Evolutionary conservation across 140 eudicot species (phyloP), one percentile per base, ranked within the genome.

Genomic region (Senecio squalidus): DNA sequence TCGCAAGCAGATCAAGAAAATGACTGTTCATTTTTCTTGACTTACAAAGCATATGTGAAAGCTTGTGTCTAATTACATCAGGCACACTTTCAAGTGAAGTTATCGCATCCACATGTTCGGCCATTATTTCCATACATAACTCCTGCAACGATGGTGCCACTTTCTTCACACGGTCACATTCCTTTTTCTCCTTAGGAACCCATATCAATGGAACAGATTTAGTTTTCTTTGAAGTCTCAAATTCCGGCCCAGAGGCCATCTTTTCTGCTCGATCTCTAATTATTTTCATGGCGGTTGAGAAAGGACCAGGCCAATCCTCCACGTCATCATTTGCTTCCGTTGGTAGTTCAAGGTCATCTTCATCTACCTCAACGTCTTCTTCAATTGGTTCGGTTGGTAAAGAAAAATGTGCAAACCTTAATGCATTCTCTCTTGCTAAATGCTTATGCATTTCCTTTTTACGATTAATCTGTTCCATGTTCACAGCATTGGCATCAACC

Each of bases 271-370:
- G 77, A 43, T 91, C 96, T 66, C 29, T 78, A 24, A 86, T 84
- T 55, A 91, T 91, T 64, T 83, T 91, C 96, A 86, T 69, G 11
- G 98, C 98, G 3, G 95, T 91, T 17, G 98, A 91, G 66, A 91
- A 91, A 5, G 96, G 96, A 60, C 98, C 98, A 6, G 98, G 95
- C 95, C 98, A 86, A 55, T 91, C 98, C 70, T 91, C 98, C 14
- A 15, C 33, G 15, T 58, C 77, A 33, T 13, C 55, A 33, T 41
- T 59, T 11, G 18, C 55, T 55, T 78, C 82, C 39, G 47, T 17
- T 20, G 73, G 74, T 53, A 16, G 40, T 49, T 77, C 84, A 56
- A 52, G 27, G 39, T 63, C 71, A 59, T 80, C 91, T 8, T 62
- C 70, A 74, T 51, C 75, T 18, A 18, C 73, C 43, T 44, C 59